Conservation (phyloP, 345 rosid species). For the Cardamine chenopodiifolia region DNA sequence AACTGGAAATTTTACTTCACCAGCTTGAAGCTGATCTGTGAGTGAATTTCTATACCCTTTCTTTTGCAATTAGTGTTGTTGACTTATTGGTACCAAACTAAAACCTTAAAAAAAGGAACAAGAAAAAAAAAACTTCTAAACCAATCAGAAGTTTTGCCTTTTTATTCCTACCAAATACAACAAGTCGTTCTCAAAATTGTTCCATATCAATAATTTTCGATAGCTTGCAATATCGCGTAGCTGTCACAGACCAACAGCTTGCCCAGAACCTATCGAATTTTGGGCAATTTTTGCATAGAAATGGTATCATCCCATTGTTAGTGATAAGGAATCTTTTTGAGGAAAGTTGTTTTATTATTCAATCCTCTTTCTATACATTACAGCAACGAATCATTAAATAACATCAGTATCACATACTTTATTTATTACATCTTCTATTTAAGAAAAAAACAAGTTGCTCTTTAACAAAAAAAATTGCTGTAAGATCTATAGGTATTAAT, state of each 20-base stretch:
- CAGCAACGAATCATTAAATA: slow-evolving; percentile 6
- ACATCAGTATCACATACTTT: slow-evolving; percentile 23
- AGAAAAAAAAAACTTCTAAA: slow-evolving; percentile 28
- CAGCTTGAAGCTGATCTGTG: slow-evolving; percentile 9
- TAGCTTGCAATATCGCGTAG: slow-evolving; percentile 46
- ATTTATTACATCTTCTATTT: slow-evolving; percentile 10
- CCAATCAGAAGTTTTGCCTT: slow-evolving; percentile 29
- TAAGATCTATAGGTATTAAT: slow-evolving; percentile 21
- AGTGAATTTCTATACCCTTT: neutral
- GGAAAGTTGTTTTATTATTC: slow-evolving; percentile 43
- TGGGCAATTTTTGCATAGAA: slow-evolving; percentile 39
- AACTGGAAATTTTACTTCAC: slow-evolving; percentile 22
- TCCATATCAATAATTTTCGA: slow-evolving; percentile 45
- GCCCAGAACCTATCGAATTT: slow-evolving; percentile 42
- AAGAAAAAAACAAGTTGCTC: neutral
- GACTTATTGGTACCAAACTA: slow-evolving; percentile 41
- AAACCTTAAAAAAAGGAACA: slow-evolving; percentile 39
- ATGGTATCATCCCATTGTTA: slow-evolving; percentile 46
- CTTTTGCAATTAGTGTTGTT: slow-evolving; percentile 36
- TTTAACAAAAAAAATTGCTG: no score
- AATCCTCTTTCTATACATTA: slow-evolving; percentile 28
- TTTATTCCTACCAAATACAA: slow-evolving; percentile 30
- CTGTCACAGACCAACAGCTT: slow-evolving; percentile 47
- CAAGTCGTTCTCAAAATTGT: slow-evolving; percentile 44
- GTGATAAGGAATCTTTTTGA: slow-evolving; percentile 47